Evolutionary conservation across 1,284 basidiomycete species (phyloP).

Genomic region (Irpex sp.): DNA sequence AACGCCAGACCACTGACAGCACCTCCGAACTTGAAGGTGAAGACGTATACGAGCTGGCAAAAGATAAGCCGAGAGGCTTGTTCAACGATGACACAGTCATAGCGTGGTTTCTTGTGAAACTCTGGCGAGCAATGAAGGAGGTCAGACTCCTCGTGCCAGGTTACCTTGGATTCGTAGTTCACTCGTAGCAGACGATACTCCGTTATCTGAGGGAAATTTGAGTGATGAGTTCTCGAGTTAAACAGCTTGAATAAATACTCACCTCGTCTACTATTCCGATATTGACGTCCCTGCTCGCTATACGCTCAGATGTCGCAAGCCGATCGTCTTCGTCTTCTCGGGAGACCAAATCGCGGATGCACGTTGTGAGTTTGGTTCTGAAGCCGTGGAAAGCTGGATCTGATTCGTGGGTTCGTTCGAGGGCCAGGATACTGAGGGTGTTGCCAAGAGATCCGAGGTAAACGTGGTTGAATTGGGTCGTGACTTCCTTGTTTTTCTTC

Average conservation of each 20-base stretch:
- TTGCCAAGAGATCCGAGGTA: not conserved
- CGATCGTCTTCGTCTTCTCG: not conserved
- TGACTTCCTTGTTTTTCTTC: not conserved
- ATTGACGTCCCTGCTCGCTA: not conserved
- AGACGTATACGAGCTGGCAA: not conserved
- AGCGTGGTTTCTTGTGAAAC: slow-evolving; percentile 19
- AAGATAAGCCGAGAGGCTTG: not conserved
- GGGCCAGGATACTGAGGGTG: not conserved
- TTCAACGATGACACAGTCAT: slow-evolving; percentile 24
- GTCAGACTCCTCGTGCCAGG: slow-evolving; percentile 20
- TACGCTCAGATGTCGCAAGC: not conserved
- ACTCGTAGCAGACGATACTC: slow-evolving; percentile 19
- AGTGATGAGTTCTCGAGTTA: too few relatives aligned
- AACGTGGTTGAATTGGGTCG: not conserved
- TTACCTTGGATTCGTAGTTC: slow-evolving; percentile 23
- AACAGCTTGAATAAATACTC: not conserved
- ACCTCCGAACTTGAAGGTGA: not conserved
- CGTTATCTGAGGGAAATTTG: not conserved
- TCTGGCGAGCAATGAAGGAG: slow-evolving; percentile 20
- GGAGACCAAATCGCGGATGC: not conserved
- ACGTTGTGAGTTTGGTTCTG: not conserved
- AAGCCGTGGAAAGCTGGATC: not conserved
- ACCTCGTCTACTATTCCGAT: not conserved
- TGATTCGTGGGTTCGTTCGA: not conserved
- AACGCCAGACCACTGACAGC: not conserved